phyloP scores from a whole-genome alignment of 805 yeast genomes.

The Candida yuanshanica region DNA sequence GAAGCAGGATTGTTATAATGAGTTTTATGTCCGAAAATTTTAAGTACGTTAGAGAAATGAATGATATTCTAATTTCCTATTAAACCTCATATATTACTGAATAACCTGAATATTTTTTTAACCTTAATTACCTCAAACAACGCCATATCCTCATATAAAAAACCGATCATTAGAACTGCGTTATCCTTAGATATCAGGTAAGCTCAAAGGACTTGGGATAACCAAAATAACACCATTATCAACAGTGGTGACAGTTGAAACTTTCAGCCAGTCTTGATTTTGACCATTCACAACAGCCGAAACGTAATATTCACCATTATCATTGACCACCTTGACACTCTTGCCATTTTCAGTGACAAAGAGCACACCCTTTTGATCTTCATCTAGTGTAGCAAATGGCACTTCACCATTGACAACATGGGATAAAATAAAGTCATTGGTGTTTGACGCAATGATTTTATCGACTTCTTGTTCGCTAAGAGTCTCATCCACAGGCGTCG shows the following conservation, averaged over 20 bases:
- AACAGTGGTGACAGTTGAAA: constrained; percentile 30
- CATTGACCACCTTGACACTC: constrained; percentile 30
- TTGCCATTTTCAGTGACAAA: constrained; percentile 31
- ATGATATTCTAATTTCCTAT: too few relatives aligned
- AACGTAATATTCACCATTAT: constrained; percentile 30
- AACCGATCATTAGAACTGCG: background rate
- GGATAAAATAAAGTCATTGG: constrained; percentile 51
- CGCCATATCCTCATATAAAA: background rate
- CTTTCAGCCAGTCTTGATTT: constrained; percentile 30
- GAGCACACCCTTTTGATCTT: constrained; percentile 24
- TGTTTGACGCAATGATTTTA: constrained; percentile 42
- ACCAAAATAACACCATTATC: constrained; percentile 43
- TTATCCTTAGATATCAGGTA: background rate
- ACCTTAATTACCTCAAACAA: background rate
- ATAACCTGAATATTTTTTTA: too few relatives aligned
- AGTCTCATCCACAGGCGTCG: constrained; percentile 37
- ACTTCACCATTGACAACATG: constrained; percentile 46
- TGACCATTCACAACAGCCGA: constrained; percentile 25
- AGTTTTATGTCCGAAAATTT: background rate
- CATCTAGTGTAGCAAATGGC: constrained; percentile 17
- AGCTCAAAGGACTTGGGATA: constrained; percentile 26
- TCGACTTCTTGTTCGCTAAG: constrained; percentile 40
- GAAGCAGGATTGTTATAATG: background rate
- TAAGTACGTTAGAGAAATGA: background rate
- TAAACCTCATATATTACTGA: too few relatives aligned